Conservation (phyloP, 2,329 filamentous ascomycete species). For the Cercospora sp. region DNA sequence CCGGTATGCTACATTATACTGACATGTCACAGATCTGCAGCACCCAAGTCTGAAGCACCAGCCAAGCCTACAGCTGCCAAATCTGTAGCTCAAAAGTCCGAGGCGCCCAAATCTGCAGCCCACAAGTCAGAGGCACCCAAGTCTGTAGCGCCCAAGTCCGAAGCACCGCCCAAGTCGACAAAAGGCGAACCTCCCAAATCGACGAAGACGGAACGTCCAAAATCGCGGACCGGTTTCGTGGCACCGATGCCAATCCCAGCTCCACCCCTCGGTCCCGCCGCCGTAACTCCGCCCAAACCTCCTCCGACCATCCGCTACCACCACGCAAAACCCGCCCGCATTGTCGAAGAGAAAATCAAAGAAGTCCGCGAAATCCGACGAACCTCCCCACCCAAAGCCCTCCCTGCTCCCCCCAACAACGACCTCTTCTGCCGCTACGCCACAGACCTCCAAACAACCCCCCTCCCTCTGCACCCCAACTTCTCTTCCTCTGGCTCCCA, state of each 20-base stretch:
- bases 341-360: conserved; percentile 5
- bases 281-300: neutral
- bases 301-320: neutral
- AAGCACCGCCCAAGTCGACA: neutral
- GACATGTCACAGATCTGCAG: conserved; percentile 1
- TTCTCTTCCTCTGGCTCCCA: conserved; percentile 23
- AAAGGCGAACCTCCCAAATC: conserved; percentile 7
- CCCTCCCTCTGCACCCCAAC: conserved; percentile 20
- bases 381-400: conserved; percentile 16
- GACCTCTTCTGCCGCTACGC: conserved; percentile 26
- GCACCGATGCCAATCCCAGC: conserved; percentile 13
- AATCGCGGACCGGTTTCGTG: conserved; percentile 6
- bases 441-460: conserved; percentile 19
- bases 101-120: neutral
- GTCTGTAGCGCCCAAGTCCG: neutral
- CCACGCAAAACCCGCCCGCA: neutral
- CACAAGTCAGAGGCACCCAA: conserved; percentile 8
- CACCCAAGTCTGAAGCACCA: conserved; percentile 12
- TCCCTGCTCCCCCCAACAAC: conserved; percentile 20
- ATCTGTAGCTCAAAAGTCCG: neutral
- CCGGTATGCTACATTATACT: neutral
- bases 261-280: conserved; percentile 8
- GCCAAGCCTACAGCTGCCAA: conserved; percentile 2
- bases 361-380: conserved; percentile 2
- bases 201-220: conserved; percentile 10